Evolutionary conservation across 306 rosid species (phyloP), one percentile per base, ranked within the genome.

Genomic region (Abrus pulchellus): DNA sequence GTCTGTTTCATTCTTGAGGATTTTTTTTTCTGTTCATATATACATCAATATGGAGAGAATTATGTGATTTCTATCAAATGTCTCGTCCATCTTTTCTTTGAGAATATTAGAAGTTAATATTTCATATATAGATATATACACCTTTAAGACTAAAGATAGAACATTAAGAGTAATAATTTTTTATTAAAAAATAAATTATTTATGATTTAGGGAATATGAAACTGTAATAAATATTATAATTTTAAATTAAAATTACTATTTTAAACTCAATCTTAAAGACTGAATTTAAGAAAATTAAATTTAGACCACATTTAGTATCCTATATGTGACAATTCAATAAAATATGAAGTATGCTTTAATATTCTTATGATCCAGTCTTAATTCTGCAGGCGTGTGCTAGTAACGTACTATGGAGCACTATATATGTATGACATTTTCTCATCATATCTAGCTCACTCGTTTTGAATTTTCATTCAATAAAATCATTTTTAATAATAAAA

Each of bases 1-100:
- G 59, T 20, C 33, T 41, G 73, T 60, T 49, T 60, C 40, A 64
- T 72, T 64, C 74, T 80, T 49, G 77, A 61, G 55, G 72, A 61
- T 57, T 7, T 36, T 0, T 20, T 41, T 62, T 55, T 52, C 55
- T 13, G 10, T 50, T 71, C 44, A 72, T 32, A 60, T 32, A 3
- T 38, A 53, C 29, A 27, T 48, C 49, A 8, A 40, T 63, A 28
- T 29, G 65, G 65, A 13, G 36, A 11, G 50, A 44, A 53, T 27
- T 20, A 53, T 6, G 68, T 34, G 41, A 68, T 56, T 60, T 80
- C 34, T 56, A 29, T 29, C 43, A 43, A 9, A 43, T n/a, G 80
- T 53, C 61, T 55, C 50, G 4, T 66, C 80, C 28, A 34, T 34
- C 57, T 50, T 27, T 45, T 56, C 48, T 74, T 33, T 33, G 68